Evolutionary conservation across 345 rosid species (phyloP).

Genomic region (Populus deltoides): DNA sequence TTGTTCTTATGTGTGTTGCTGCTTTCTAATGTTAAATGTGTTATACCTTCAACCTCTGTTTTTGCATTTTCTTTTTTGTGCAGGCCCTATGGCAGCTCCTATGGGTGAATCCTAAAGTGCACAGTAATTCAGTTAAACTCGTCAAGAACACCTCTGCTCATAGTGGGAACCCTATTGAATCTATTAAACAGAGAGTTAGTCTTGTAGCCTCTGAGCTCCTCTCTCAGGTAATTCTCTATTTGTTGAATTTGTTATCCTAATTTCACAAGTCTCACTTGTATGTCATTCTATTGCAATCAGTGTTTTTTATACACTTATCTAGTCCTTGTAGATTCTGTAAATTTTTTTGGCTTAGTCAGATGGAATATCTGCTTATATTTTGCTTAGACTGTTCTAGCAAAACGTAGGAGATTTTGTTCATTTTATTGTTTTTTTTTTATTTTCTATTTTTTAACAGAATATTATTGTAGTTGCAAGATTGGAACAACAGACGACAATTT

Average conservation of each 20-base stretch:
- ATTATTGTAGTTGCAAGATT: conserved; percentile 81
- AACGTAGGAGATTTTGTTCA: conserved; percentile 16
- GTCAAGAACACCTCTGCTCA: conserved; percentile 30
- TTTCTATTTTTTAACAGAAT: conserved; percentile 1
- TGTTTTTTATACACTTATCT: neutral
- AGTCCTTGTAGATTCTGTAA: neutral
- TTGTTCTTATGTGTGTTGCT: neutral
- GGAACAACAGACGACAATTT: conserved; percentile 87
- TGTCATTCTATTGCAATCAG: neutral
- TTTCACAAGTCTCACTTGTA: neutral
- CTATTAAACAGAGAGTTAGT: conserved; percentile 66
- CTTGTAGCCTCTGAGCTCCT: conserved; percentile 81
- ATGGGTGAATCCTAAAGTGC: conserved; percentile 69
- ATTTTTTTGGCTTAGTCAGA: neutral
- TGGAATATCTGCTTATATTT: neutral
- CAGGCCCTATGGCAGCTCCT: conserved; percentile 97
- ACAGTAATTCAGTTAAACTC: conserved; percentile 48
- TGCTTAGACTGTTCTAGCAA: neutral
- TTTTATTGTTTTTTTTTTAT: neutral
- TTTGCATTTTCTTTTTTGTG: neutral
- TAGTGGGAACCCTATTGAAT: conserved; percentile 57
- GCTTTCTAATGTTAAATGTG: neutral
- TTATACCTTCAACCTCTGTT: neutral
- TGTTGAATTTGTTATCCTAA: neutral
- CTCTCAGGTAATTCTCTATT: conserved; percentile 60